Conservation (phyloP, 2,329 filamentous ascomycete genomes). For the Colletotrichum sp. region DNA sequence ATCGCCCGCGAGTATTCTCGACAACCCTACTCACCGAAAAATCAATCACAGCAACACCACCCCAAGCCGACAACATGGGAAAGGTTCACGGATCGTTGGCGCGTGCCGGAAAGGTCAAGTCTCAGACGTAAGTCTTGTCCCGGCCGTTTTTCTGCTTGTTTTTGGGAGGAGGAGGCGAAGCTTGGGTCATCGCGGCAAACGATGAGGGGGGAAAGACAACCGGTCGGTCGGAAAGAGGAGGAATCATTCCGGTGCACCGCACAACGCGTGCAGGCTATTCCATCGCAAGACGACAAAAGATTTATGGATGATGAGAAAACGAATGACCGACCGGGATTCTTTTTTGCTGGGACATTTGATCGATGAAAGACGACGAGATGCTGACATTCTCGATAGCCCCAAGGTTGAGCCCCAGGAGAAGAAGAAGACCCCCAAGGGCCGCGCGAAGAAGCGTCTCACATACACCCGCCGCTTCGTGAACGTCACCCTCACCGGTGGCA, state of each 20-base stretch:
- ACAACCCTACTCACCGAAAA: constrained; percentile 19
- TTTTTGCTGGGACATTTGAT: background rate
- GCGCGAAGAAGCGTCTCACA: constrained; percentile 94
- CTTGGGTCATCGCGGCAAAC: background rate
- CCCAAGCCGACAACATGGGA: constrained; percentile 34
- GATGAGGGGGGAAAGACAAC: background rate
- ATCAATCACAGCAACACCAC: constrained; percentile 21
- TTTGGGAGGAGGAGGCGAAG: background rate
- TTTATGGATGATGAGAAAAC: background rate
- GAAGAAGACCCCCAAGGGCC: constrained; percentile 95
- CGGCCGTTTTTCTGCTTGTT: background rate
- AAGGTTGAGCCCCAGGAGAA: constrained; percentile 92
- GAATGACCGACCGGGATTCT: background rate
- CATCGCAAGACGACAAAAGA: background rate
- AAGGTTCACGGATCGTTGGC: constrained; percentile 86
- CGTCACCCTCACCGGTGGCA: constrained; percentile 95
- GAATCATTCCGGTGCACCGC: background rate
- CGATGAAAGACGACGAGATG: background rate
- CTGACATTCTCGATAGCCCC: constrained; percentile 19
- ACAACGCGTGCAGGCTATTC: background rate
- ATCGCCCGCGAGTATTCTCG: background rate
- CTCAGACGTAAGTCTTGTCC: constrained; percentile 67
- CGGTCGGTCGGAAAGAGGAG: background rate
- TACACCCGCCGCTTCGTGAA: constrained; percentile 99
- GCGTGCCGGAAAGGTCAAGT: constrained; percentile 98